Conservation (phyloP, 2,329 filamentous ascomycete species). For the Alternaria arbusti region DNA sequence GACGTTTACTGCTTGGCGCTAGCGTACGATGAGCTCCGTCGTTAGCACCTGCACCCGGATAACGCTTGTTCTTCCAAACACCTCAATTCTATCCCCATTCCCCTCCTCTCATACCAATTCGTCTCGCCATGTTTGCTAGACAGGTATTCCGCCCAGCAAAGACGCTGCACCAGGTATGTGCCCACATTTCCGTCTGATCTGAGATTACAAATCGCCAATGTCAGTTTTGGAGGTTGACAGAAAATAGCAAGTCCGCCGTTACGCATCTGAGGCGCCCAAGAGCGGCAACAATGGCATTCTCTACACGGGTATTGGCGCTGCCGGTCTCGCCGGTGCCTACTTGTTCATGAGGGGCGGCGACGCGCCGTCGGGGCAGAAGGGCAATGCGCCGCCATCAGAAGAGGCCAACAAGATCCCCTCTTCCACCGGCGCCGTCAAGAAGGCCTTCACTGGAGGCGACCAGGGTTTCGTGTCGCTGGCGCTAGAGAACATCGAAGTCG, state of each 20-base stretch:
- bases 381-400: conserved; percentile 35
- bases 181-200: conserved; percentile 11
- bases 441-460: conserved; percentile 79
- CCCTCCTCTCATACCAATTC: conserved; percentile 27
- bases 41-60: conserved; percentile 13
- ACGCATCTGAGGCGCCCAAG: conserved; percentile 70
- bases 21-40: conserved; percentile 18
- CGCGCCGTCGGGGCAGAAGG: conserved; percentile 28
- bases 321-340: conserved; percentile 63
- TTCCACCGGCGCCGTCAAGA: conserved; percentile 51
- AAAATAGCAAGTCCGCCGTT: conserved; percentile 68
- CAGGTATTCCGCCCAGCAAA: conserved; percentile 52
- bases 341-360: conserved; percentile 52
- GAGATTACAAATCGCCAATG: conserved; percentile 22
- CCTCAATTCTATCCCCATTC: conserved; percentile 12
- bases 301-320: conserved; percentile 66
- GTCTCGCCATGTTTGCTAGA: conserved; percentile 52
- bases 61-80: conserved; percentile 8
- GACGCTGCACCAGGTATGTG: conserved; percentile 49
- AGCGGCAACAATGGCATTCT: conserved; percentile 56
- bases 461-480: conserved; percentile 87
- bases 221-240: conserved; percentile 24
- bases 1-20: conserved; percentile 39
- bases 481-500: conserved; percentile 75
- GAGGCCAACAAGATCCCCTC: conserved; percentile 50